Evolutionary conservation across 192 early-diverging fungal genomes (phyloP).

Genomic region (Podila clonocystis): DNA sequence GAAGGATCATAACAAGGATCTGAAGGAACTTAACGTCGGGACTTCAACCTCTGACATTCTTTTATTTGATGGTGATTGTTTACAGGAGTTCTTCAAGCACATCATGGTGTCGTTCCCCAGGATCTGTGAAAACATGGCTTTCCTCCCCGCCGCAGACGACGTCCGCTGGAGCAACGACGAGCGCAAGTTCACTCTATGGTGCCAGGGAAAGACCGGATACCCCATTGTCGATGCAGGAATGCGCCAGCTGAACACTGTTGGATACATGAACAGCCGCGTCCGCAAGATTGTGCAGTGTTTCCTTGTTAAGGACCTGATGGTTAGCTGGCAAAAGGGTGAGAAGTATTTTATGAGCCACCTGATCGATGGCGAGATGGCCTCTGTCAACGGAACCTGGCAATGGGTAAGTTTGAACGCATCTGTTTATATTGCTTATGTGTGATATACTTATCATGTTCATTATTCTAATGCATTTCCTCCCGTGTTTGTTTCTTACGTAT

Average conservation of each 20-base stretch:
- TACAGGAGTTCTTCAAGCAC: constrained; percentile 69
- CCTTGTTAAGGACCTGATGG: constrained; percentile 56
- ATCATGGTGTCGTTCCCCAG: constrained; percentile 65
- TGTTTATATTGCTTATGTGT: neutral
- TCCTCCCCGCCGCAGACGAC: constrained; percentile 57
- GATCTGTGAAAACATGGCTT: constrained; percentile 67
- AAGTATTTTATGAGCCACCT: constrained; percentile 68
- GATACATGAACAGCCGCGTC: constrained; percentile 72
- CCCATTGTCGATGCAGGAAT: constrained; percentile 76
- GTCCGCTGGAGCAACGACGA: constrained; percentile 64
- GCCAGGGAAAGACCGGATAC: constrained; percentile 72
- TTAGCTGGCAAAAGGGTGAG: constrained; percentile 81
- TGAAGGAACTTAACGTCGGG: too few relatives aligned
- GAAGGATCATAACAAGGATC: too few relatives aligned
- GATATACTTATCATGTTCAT: neutral
- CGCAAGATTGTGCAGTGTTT: constrained; percentile 69
- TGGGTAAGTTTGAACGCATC: constrained; percentile 47
- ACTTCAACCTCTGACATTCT: neutral
- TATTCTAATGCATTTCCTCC: neutral
- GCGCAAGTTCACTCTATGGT: constrained; percentile 63
- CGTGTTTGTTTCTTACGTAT: too few relatives aligned
- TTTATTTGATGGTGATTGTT: neutral
- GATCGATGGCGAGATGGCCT: constrained; percentile 75
- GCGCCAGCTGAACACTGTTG: constrained; percentile 66
- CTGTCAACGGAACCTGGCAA: constrained; percentile 80